phyloP scores from a whole-genome alignment of 2,329 filamentous ascomycete genomes.

The Trichothecium sympodiale region DNA sequence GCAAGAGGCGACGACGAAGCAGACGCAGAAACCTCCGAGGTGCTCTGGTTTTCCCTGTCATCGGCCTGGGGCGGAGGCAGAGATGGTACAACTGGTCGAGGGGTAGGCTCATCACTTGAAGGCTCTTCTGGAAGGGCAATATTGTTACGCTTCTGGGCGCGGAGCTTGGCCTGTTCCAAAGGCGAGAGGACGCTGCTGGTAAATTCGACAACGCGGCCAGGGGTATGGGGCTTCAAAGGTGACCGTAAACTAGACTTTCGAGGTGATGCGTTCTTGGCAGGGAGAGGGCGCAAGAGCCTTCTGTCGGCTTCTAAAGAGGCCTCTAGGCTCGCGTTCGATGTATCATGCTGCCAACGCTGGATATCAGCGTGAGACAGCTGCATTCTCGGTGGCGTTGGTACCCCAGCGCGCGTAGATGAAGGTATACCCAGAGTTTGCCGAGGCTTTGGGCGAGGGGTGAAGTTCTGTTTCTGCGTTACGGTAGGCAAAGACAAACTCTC shows the following conservation, averaged over 20 bases:
- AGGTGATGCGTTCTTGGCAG: slow-evolving; percentile 41
- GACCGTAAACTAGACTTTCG: slow-evolving; percentile 47
- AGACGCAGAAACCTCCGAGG: slow-evolving; percentile 14
- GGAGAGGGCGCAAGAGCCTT: slow-evolving; percentile 32
- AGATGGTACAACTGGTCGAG: slow-evolving; percentile 4
- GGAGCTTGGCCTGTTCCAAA: slow-evolving; percentile 24
- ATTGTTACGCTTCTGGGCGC: slow-evolving; percentile 15
- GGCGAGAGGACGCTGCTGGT: slow-evolving; percentile 38
- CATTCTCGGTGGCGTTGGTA: slow-evolving; percentile 26
- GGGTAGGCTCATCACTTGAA: slow-evolving; percentile 2
- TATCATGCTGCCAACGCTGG: slow-evolving; percentile 28
- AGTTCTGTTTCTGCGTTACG: slow-evolving; percentile 36
- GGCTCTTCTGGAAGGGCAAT: neutral
- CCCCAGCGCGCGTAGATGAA: slow-evolving; percentile 15
- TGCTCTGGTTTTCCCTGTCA: slow-evolving; percentile 22
- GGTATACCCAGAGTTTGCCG: slow-evolving; percentile 18
- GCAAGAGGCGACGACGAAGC: slow-evolving; percentile 14
- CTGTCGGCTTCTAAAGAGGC: slow-evolving; percentile 15
- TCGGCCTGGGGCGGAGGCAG: slow-evolving; percentile 9
- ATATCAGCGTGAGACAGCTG: slow-evolving; percentile 30
- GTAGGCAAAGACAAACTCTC: slow-evolving; percentile 20
- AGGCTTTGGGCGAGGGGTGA: slow-evolving; percentile 27
- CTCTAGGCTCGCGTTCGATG: slow-evolving; percentile 25
- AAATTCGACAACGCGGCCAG: slow-evolving; percentile 48
- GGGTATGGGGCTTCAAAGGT: slow-evolving; percentile 45